These are phyloP conservation scores for Sextonia rubra DNA, from an alignment of 164 flowering plant genomes.

Conservation along the genomic window DNA sequence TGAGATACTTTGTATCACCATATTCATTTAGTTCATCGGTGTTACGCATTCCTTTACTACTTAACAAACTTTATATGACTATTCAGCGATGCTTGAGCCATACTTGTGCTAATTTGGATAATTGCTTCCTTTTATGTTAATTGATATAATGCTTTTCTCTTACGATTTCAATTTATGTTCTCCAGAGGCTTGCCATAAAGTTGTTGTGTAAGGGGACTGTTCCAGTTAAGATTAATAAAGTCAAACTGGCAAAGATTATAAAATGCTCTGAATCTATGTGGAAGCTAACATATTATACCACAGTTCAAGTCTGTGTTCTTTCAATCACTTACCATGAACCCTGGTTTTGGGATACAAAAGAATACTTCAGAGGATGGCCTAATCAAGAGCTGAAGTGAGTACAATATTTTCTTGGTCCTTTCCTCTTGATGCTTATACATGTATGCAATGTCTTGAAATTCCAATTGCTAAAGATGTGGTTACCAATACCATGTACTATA, in stretches of 20 bases:
- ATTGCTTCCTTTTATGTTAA: not conserved
- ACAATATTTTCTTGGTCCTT: not conserved
- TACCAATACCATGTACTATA: not conserved
- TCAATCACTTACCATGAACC: slow-evolving; percentile 49
- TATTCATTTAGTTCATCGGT: not conserved
- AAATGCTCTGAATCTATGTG: slow-evolving; percentile 93
- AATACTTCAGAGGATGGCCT: slow-evolving; percentile 81
- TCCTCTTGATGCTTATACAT: not conserved
- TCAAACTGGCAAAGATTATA: slow-evolving; percentile 48
- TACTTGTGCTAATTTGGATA: not conserved
- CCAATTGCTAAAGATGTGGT: not conserved
- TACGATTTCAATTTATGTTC: slow-evolving; percentile 3
- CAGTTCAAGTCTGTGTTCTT: slow-evolving; percentile 55
- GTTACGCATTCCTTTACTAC: not conserved
- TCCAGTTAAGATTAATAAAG: slow-evolving; percentile 35
- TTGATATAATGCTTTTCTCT: not conserved
- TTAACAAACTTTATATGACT: not conserved
- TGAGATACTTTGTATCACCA: not conserved
- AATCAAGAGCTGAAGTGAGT: slow-evolving; percentile 80
- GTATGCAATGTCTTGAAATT: not conserved
- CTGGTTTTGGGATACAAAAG: slow-evolving; percentile 61
- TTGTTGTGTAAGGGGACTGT: slow-evolving; percentile 36
- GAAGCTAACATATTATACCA: slow-evolving; percentile 77
- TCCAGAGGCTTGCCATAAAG: slow-evolving; percentile 67
- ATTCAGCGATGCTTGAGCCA: not conserved